A percentile compares a stretch with the other conserved stretches of the same genome.
These are phyloP conservation scores for Conticribra guillardii DNA, from an alignment of 108 stramenopile species.

Conservation along the genomic window DNA sequence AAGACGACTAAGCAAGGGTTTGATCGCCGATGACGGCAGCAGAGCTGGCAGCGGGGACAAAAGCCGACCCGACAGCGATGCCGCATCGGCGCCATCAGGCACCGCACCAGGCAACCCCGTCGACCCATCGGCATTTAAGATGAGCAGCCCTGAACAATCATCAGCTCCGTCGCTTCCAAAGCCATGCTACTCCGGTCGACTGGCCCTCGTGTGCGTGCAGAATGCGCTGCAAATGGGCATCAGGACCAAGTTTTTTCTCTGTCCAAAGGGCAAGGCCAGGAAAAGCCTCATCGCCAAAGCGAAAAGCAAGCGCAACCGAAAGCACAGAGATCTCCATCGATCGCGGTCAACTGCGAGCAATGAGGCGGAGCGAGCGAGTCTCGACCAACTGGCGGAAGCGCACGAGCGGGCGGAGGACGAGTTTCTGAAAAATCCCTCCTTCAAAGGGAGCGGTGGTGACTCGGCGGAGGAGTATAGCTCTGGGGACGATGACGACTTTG, in stretches of 20 bases:
- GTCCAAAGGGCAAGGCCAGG: slow-evolving; percentile 77
- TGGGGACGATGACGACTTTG: slow-evolving; percentile 52
- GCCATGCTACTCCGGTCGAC: slow-evolving; percentile 60
- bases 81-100: too few relatives aligned
- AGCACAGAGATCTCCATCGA: neutral
- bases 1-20: neutral
- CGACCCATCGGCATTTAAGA: too few relatives aligned
- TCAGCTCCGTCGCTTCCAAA: slow-evolving; percentile 27
- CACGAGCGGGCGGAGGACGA: slow-evolving; percentile 36
- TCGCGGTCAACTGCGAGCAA: slow-evolving; percentile 44
- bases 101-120: slow-evolving; percentile 8
- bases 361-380: slow-evolving; percentile 32
- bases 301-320: neutral
- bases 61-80: too few relatives aligned
- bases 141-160: too few relatives aligned
- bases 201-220: slow-evolving; percentile 68
- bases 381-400: slow-evolving; percentile 3
- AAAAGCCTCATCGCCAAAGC: slow-evolving; percentile 28
- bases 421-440: slow-evolving; percentile 26
- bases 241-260: slow-evolving; percentile 71
- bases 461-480: slow-evolving; percentile 39
- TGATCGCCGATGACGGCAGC: neutral
- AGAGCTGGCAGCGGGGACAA: neutral
- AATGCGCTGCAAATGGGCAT: slow-evolving; percentile 77
- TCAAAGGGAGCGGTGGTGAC: neutral